Base-by-base conservation (phyloP, 176 grass and related monocot species). In the Pontederia paniculata region DNA sequence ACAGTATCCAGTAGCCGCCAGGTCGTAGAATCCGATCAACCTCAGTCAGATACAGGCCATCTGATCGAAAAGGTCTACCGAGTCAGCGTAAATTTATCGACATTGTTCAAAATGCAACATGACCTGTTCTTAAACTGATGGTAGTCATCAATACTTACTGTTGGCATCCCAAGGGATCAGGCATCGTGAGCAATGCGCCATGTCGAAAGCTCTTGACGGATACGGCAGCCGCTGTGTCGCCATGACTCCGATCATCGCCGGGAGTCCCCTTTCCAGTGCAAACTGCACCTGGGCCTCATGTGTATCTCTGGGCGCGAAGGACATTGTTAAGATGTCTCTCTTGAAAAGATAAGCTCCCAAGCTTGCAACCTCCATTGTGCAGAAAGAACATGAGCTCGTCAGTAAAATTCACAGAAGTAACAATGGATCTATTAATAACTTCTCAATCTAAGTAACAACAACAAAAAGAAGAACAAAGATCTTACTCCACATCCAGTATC, bases 251-350 rank as follows among this genome's bases (percentile, higher is more conserved):
- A 97, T 76, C 77, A 97, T 97, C 56, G 91, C 91, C 11, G 91
- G 91, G 45, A 97, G 86, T 66, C 91, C 91, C 8, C 91, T 76
- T 67, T 97, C 91, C 57, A 97, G 55, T 9, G 91, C 91, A 28
- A 97, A 97, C 57, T 97, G 91, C 19, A 97, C 91, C 65, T 97
- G 91, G 63, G 91, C 83, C 76, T 90, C 86, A 0, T 97, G 91
- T 0, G 91, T 97, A 52, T 97, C 91, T 74, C 91, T 74, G 15
- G 91, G 91, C 0, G 91, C 91, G 50, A 97, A 90, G 5, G 91
- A 97, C 91, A 97, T 81, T 42, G 91, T 69, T 48, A 97, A 28
- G 28, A 97, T 76, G 56, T 90, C 75, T 62, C 83, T 87, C 74
- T 84, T 90, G 43, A 97, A 70, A 69, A 97, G 60, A 71, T 97